Conservation (phyloP, 306 rosid genomes). For the Fagus crenata region DNA sequence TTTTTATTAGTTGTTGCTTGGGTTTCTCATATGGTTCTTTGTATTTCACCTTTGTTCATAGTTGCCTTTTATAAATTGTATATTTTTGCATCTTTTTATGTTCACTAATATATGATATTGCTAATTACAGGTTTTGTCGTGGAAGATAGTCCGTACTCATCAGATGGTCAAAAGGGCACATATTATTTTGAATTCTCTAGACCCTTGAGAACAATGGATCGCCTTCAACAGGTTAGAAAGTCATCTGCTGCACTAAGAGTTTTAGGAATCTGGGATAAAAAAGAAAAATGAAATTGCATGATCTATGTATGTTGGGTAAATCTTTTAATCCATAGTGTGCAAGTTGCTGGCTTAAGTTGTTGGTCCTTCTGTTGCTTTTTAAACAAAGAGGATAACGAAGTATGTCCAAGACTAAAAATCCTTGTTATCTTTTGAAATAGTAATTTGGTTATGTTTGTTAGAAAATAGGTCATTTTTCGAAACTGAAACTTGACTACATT, state of each 20-base stretch:
- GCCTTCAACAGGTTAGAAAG: slow-evolving; percentile 84
- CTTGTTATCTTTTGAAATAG: not conserved
- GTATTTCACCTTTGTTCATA: slow-evolving; percentile 22
- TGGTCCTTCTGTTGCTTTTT: not conserved
- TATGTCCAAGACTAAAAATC: not conserved
- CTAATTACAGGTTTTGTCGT: slow-evolving; percentile 66
- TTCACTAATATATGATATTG: slow-evolving; percentile 10
- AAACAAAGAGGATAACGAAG: slow-evolving; percentile 8
- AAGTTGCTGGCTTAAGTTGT: slow-evolving; percentile 6
- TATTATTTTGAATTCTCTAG: slow-evolving; percentile 86
- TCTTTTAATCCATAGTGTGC: slow-evolving; percentile 8
- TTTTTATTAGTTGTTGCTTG: not conserved
- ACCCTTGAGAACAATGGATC: slow-evolving; percentile 94
- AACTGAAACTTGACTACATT: not conserved
- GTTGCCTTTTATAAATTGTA: slow-evolving; percentile 3
- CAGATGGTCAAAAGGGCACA: slow-evolving; percentile 74
- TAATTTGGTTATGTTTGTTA: not conserved
- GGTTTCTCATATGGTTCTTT: slow-evolving; percentile 8
- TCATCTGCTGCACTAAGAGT: slow-evolving; percentile 25
- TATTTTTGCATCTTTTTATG: slow-evolving; percentile 16
- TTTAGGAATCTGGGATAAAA: slow-evolving; percentile 21
- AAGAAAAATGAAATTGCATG: slow-evolving; percentile 7
- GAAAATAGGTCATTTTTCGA: not conserved
- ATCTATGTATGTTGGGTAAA: not conserved
- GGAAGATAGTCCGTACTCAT: slow-evolving; percentile 80